Evolutionary conservation across 768 basidiomycete genomes (phyloP).

Genomic region (Calvatia gigantea): DNA sequence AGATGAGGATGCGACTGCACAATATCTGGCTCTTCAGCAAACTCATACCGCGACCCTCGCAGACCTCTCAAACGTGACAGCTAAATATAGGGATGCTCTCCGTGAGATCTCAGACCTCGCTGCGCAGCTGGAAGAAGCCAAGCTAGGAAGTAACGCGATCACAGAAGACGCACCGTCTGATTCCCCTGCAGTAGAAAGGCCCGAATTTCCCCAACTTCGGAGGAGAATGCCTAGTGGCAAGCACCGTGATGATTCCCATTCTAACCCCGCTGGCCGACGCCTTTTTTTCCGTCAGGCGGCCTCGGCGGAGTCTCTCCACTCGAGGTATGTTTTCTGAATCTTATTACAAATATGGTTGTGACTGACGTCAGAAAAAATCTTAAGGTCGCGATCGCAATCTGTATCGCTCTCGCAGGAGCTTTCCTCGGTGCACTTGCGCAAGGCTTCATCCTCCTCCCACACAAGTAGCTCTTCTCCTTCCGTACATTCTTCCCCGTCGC

Average conservation of each 20-base stretch:
- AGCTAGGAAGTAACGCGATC: slow-evolving; percentile 52
- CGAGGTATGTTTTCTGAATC: slow-evolving; percentile 51
- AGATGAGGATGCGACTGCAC: slow-evolving; percentile 46
- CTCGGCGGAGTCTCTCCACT: slow-evolving; percentile 84
- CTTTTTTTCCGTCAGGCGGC: slow-evolving; percentile 88
- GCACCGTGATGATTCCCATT: slow-evolving; percentile 48
- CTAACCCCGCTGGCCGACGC: slow-evolving; percentile 53
- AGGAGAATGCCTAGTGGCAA: slow-evolving; percentile 52
- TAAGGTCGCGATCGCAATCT: slow-evolving; percentile 88
- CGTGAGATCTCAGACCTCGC: slow-evolving; percentile 91
- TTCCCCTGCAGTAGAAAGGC: slow-evolving; percentile 41
- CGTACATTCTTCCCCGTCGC: slow-evolving; percentile 38
- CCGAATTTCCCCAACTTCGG: slow-evolving; percentile 38
- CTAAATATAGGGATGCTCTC: slow-evolving; percentile 86
- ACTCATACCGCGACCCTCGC: slow-evolving; percentile 77
- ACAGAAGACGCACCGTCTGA: slow-evolving; percentile 30
- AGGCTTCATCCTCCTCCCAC: slow-evolving; percentile 74
- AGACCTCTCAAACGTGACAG: slow-evolving; percentile 73
- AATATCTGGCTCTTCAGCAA: slow-evolving; percentile 74
- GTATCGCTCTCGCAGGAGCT: slow-evolving; percentile 97
- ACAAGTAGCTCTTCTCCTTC: slow-evolving; percentile 63
- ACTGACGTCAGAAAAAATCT: slow-evolving; percentile 14
- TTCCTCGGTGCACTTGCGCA: slow-evolving; percentile 83
- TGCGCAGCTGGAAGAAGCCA: slow-evolving; percentile 85
- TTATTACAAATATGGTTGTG: slow-evolving; percentile 7